Evolutionary conservation across 2,329 filamentous ascomycete genomes (phyloP).

Genomic region (Ophiostoma ulmi): DNA sequence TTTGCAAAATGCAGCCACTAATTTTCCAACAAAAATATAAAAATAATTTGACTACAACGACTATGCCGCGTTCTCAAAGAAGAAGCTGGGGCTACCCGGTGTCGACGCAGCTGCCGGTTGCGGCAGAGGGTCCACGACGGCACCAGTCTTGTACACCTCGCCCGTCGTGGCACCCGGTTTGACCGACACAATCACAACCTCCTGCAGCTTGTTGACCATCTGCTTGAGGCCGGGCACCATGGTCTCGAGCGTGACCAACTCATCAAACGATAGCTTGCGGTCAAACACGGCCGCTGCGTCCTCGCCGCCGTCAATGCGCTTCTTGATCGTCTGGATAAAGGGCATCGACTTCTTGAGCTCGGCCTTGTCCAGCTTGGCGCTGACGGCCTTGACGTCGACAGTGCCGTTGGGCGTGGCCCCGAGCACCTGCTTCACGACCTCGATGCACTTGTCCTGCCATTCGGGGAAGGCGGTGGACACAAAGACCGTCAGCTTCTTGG

Average conservation of each 20-base stretch:
- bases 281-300: conserved; percentile 65
- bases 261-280: conserved; percentile 81
- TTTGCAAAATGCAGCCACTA: no score
- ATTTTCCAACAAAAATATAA: no score
- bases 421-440: conserved; percentile 60
- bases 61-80: conserved; percentile 28
- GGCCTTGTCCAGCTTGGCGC: conserved; percentile 70
- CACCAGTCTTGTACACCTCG: conserved; percentile 44
- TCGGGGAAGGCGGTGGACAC: conserved; percentile 72
- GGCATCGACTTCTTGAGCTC: conserved; percentile 99
- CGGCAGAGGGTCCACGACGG: conserved; percentile 53
- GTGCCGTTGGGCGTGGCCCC: conserved; percentile 20
- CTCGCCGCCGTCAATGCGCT: conserved; percentile 68
- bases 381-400: conserved; percentile 72
- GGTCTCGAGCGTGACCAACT: conserved; percentile 73
- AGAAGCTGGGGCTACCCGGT: conserved; percentile 51
- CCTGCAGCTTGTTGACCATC: conserved; percentile 48
- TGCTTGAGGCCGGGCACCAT: conserved; percentile 49
- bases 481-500: conserved; percentile 87
- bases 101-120: conserved; percentile 66
- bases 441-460: conserved; percentile 90
- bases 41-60: not conserved
- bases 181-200: conserved; percentile 67
- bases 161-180: conserved; percentile 65
- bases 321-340: conserved; percentile 85